Base-by-base conservation (phyloP, 257 asterid species). In the Petunia secreta region DNA sequence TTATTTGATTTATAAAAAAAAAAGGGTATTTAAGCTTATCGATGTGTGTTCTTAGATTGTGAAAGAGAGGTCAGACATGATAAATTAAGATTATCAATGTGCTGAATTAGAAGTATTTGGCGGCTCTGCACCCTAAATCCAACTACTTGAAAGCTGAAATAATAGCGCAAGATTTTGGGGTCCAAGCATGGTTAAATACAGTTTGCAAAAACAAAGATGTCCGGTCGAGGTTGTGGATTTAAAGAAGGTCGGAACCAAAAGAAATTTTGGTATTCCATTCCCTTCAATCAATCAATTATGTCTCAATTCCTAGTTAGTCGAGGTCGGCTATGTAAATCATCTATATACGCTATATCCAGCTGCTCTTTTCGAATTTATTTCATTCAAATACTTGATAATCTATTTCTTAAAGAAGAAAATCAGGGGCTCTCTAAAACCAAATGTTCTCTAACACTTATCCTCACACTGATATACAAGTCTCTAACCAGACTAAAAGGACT, bases 121-220 rank as follows among this genome's bases (percentile, higher is more conserved):
- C 5, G 4, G 54, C 15, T 54, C 8, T 67, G 38, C 55, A n/a
- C 13, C 9, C 55, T 67, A 67, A 41, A 67, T 53, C 38, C 75
- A 43, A 3, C 53, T 67, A 43, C n/a, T 11, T 43, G 14, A 2
- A 54, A 16, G 43, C 2, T 67, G 55, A 50, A 41, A 67, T 67
- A 67, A 43, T 43, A 67, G 8, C 39, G 44, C 43, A 41, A 43
- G 10, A 41, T 67, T 67, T 41, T 41, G 52, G 9, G 55, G 55
- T 67, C 15, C 43, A 67, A 67, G 75, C 75, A 15, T 66, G 75
- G 75, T 66, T 66, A 37, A 41, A 25, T 36, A 66, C 52, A 36
- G 15, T 40, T 3, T 0, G 50, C 36, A 41, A 40, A 40, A 66
- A 66, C 75, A 41, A 66, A n/a, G 3, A 6, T 15, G 75, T 43